Evolutionary conservation across 495 filamentous ascomycete genomes (phyloP).

Genomic region (Podospora conica): DNA sequence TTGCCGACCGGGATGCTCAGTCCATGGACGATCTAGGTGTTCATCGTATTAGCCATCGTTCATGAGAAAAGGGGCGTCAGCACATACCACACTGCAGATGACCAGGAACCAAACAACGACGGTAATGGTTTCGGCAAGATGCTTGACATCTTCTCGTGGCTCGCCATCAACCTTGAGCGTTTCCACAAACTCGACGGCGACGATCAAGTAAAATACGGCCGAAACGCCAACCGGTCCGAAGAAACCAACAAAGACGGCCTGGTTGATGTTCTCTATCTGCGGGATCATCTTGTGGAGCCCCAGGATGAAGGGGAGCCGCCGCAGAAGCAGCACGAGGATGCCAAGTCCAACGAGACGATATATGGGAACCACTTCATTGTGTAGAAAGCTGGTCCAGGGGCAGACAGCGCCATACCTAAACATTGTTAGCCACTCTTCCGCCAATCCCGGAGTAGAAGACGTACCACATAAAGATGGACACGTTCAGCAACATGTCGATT

Average conservation of each 20-base stretch:
- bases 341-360: constrained; percentile 73
- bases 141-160: constrained; percentile 58
- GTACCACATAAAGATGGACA: constrained; percentile 87
- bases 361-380: constrained; percentile 66
- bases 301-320: constrained; percentile 72
- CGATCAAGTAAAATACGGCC: constrained; percentile 83
- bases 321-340: constrained; percentile 71
- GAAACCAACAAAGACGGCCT: constrained; percentile 83
- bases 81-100: constrained; percentile 77
- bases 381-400: constrained; percentile 66
- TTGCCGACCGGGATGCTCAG: constrained; percentile 81
- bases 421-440: background rate
- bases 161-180: constrained; percentile 51
- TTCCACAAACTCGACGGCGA: constrained; percentile 63
- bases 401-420: constrained; percentile 59
- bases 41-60: background rate
- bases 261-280: constrained; percentile 66
- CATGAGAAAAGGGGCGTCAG: background rate
- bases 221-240: constrained; percentile 95
- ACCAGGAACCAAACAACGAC: constrained; percentile 83
- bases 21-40: constrained; percentile 68
- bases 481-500: constrained; percentile 73
- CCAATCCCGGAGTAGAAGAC: background rate
- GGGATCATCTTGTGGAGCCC: constrained; percentile 68
- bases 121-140: constrained; percentile 55